phyloP scores from a whole-genome alignment of 1,284 basidiomycete species.

The Neonothopanus nambi region DNA sequence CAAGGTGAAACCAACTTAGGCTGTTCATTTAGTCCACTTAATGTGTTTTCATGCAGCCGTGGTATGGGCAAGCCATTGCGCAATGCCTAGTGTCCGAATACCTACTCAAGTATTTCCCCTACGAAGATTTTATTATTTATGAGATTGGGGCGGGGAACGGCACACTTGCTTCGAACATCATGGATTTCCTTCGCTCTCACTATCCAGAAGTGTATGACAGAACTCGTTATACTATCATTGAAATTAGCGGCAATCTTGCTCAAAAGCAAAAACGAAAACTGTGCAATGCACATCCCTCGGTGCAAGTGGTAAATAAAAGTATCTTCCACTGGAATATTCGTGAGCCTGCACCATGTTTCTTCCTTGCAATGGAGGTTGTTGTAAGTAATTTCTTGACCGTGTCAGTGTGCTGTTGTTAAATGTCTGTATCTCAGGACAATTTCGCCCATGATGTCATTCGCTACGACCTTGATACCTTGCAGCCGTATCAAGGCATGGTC shows the following conservation, averaged over 20 bases:
- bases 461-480: constrained; percentile 77
- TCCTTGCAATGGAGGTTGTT: constrained; percentile 94
- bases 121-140: constrained; percentile 94
- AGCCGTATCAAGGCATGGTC: constrained; percentile 86
- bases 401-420: neutral
- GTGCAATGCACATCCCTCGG: constrained; percentile 54
- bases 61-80: constrained; percentile 91
- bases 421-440: constrained; percentile 71
- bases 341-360: constrained; percentile 86
- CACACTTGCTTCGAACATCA: constrained; percentile 86
- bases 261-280: constrained; percentile 70
- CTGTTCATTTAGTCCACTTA: constrained; percentile 11
- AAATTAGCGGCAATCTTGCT: constrained; percentile 85
- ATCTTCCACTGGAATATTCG: constrained; percentile 85
- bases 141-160: constrained; percentile 99
- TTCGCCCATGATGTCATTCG: constrained; percentile 96
- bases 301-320: constrained; percentile 78
- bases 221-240: constrained; percentile 90
- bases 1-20: constrained; percentile 63
- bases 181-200: constrained; percentile 75
- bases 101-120: constrained; percentile 92
- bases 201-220: constrained; percentile 93
- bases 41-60: constrained; percentile 60
- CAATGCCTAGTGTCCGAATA: constrained; percentile 90
- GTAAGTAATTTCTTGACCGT: constrained; percentile 46